phyloP scores from a whole-genome alignment of 2,329 filamentous ascomycete genomes.

The Penicillium sp. region DNA sequence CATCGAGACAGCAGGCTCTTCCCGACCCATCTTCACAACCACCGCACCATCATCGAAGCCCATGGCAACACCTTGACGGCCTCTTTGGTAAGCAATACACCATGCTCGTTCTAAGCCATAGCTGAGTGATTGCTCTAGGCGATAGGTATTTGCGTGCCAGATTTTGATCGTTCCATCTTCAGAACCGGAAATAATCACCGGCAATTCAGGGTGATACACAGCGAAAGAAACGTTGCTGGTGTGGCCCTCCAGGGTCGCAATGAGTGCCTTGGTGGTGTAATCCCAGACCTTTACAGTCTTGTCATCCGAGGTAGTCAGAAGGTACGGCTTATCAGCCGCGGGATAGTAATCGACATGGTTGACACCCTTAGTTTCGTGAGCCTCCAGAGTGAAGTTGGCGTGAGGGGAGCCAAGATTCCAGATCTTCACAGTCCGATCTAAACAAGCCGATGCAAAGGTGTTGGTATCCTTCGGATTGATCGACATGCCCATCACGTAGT shows the following conservation, averaged over 20 bases:
- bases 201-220: constrained; percentile 93
- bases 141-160: constrained; percentile 97
- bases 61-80: constrained; percentile 87
- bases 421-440: constrained; percentile 95
- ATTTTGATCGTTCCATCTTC: constrained; percentile 97
- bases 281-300: constrained; percentile 98
- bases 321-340: constrained; percentile 67
- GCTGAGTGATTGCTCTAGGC: constrained; percentile 90
- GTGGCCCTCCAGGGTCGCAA: constrained; percentile 93
- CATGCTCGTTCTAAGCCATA: constrained; percentile 94
- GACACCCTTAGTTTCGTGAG: constrained; percentile 93
- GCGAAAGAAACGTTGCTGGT: constrained; percentile 98
- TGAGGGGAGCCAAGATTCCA: constrained; percentile 93
- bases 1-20: constrained; percentile 97
- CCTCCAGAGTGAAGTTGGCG: constrained; percentile 93
- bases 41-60: constrained; percentile 98
- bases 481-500: constrained; percentile 93
- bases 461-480: constrained; percentile 98
- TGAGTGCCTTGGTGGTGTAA: constrained; percentile 95
- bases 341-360: constrained; percentile 91
- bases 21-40: constrained; percentile 93
- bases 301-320: constrained; percentile 94
- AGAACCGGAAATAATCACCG: constrained; percentile 94
- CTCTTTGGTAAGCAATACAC: constrained; percentile 94
- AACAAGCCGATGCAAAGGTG: constrained; percentile 84